Evolutionary conservation across 305 asterid species (phyloP), one percentile per base, ranked within the genome.

Genomic region (Withania somnifera): DNA sequence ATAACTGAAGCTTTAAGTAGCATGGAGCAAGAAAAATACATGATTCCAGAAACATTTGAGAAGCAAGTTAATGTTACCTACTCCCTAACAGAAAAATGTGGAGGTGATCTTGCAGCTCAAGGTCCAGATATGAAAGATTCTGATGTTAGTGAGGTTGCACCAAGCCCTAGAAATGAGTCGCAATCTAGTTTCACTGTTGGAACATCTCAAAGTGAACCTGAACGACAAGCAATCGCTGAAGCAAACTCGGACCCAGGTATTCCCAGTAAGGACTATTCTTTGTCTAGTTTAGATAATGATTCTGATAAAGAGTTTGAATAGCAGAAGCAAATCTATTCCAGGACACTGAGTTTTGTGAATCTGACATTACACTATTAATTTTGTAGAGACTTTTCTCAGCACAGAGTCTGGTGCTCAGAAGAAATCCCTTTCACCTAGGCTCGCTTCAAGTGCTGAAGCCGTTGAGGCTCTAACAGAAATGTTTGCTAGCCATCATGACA

Each of bases 131-230:
- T 63, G 69, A 64, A 63, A 63, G 50, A 63, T 80, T 66, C 51
- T 19, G 83, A 17, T 80, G 42, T 11, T 17, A 40, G 47, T 60
- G 77, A 47, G 54, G 83, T 42, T 19, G 77, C 34, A 51, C 28
- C 28, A 30, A 50, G 77, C 28, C 77, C 73, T 20, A 63, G 34
- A 11, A 80, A 6, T 63, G 83, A 63, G 69, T 63, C 63, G 30
- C 78, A 45, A n/a, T 36, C 63, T 34, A 24, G 77, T 80, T 26
- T 61, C 71, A 11, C 78, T 80, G 8, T 64, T 66, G 77, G 60
- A 28, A 63, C 77, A n/a, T 45, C 77, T n/a, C 73, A 63, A 63
- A 61, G 36, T 50, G 61, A 80, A 54, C 60, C 83, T 45, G 83
- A 63, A 58, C 52, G 0, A 34, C 17, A 80, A 80, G 83, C 76